A percentile compares a stretch with the other conserved stretches of the same genome.
phyloP scores from a whole-genome alignment of 768 basidiomycete species.

The Termitomyces sp. region DNA sequence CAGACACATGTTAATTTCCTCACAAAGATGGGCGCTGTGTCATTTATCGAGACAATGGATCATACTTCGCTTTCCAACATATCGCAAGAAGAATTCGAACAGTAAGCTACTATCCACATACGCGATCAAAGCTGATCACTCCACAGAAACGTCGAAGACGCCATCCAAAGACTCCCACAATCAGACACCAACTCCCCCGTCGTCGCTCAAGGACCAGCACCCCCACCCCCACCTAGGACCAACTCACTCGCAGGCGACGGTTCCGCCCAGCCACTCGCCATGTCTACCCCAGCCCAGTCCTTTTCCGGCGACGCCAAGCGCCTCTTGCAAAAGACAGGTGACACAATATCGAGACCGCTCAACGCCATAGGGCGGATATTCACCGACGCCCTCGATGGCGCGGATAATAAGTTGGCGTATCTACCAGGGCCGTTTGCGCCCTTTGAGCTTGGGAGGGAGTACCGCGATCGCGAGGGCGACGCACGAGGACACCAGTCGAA shows the following conservation, averaged over 20 bases:
- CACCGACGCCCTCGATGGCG: slow-evolving; percentile 73
- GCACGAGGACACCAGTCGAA: slow-evolving; percentile 24
- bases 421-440: slow-evolving; percentile 69
- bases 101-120: slow-evolving; percentile 28
- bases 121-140: background rate
- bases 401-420: slow-evolving; percentile 58
- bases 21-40: slow-evolving; percentile 86
- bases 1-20: background rate
- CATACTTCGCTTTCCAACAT: slow-evolving; percentile 93
- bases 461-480: slow-evolving; percentile 26
- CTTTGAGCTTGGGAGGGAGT: slow-evolving; percentile 55
- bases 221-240: slow-evolving; percentile 12
- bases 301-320: slow-evolving; percentile 70
- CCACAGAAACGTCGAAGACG: slow-evolving; percentile 45
- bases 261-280: slow-evolving; percentile 73
- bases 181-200: slow-evolving; percentile 34
- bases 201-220: slow-evolving; percentile 21
- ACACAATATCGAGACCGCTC: slow-evolving; percentile 87
- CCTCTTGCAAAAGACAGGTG: slow-evolving; percentile 85
- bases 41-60: slow-evolving; percentile 98
- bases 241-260: slow-evolving; percentile 78
- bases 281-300: slow-evolving; percentile 50
- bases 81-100: slow-evolving; percentile 89
- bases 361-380: slow-evolving; percentile 85
- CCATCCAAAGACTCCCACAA: slow-evolving; percentile 43